Percentiles rank a stretch among this genome's conserved stretches.
Evolutionary conservation across 179 eudicot genomes (phyloP).

Genomic region (Beta corolliflora): DNA sequence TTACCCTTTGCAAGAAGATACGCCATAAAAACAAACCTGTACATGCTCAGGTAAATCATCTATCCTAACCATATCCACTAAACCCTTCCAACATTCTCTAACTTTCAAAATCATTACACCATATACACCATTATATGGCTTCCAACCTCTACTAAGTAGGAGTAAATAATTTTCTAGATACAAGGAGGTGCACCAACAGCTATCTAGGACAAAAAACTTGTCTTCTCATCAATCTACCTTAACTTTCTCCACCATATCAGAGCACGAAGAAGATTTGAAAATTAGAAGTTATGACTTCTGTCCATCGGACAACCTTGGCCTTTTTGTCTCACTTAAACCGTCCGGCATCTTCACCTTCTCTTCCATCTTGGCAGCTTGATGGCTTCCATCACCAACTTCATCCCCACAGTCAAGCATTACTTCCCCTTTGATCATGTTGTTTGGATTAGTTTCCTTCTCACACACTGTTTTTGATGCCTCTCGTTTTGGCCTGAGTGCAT

Average conservation of each 20-base stretch:
- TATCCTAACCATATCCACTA: neutral
- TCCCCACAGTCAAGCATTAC: neutral
- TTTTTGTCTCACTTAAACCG: slow-evolving; percentile 17
- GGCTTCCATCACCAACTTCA: neutral
- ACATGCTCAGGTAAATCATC: slow-evolving; percentile 12
- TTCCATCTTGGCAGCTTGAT: neutral
- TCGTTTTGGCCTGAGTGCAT: slow-evolving; percentile 13
- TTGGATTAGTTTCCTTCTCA: slow-evolving; percentile 8
- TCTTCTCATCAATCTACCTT: slow-evolving; percentile 17
- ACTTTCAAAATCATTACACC: slow-evolving; percentile 11
- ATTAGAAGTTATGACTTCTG: neutral
- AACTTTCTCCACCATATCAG: neutral
- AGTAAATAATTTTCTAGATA: slow-evolving; percentile 1
- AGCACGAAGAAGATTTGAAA: neutral
- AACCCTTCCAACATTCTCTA: slow-evolving; percentile 1
- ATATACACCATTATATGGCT: slow-evolving; percentile 3
- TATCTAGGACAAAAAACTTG: slow-evolving; percentile 12
- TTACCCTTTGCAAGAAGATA: slow-evolving; percentile 18
- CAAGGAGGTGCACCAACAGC: neutral
- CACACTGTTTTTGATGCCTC: neutral
- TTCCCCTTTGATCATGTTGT: neutral
- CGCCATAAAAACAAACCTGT: slow-evolving; percentile 14
- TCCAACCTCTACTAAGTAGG: neutral
- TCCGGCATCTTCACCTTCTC: neutral
- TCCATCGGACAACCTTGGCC: slow-evolving; percentile 19